Base-by-base conservation (phyloP, 2,329 filamentous ascomycete species). In the Pyrenophora seminiperda region DNA sequence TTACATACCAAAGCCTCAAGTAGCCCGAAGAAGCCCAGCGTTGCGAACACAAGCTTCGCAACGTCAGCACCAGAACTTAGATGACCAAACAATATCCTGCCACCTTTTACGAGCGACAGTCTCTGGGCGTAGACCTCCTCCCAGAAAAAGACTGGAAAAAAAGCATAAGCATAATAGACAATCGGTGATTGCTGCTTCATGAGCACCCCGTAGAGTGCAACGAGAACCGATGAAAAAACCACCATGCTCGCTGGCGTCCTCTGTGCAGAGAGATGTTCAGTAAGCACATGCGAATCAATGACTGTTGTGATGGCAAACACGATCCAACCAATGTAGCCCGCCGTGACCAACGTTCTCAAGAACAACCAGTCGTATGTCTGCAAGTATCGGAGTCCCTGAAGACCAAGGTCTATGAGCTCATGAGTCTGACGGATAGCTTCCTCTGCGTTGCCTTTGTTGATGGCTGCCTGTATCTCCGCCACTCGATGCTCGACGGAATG, bases 361-460 rank as follows among this genome's bases (percentile, higher is more conserved):
- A 99, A 99, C 2, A 99, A 80, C 94, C 94, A 99, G 76, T 99
- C 94, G 66, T 99, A 99, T 0, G 92, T 99, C 73, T 99, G 94
- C 19, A 99, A 81, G 71, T 99, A 99, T 41, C 94, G 84, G 53
- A 99, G 77, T 6, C 94, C 94, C 54, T 91, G 83, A 1, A 99
- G 80, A 1, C 85, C 88, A 41, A 90, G 76, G 51, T 88, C 82
- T 53, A 97, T 89, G 11, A 99, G 79, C 20, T 85, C 83, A 33
- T 88, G 85, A 1, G 90, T 91, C 63, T 89, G 83, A 49, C 84
- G 79, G 61, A 97, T 96, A 1, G 93, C 90, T 61, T 90, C 83
- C 48, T 93, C 85, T 57, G 86, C 86, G 37, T 83, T 79, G 6
- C 83, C 85, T 7, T 75, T 74, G 11, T 83, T 77, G 45, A 97